Conservation (phyloP, 768 basidiomycete genomes). For the Macrocybe gigantea region DNA sequence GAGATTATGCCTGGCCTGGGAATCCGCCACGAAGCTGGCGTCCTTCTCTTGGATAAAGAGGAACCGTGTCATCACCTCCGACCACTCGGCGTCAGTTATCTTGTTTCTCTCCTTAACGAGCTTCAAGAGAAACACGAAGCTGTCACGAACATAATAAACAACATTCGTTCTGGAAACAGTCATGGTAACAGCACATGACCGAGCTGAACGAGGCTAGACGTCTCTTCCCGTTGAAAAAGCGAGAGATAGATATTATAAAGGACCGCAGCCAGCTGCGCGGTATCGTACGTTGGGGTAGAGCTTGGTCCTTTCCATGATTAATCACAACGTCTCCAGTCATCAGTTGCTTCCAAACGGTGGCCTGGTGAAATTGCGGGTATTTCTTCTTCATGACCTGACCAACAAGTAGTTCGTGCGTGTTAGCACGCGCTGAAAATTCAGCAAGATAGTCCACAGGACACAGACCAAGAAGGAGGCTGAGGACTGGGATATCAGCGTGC, state of each 20-base stretch:
- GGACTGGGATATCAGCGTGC: constrained; percentile 32
- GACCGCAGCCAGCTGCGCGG: constrained; percentile 26
- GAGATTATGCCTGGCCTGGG: constrained; percentile 38
- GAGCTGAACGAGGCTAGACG: constrained; percentile 10
- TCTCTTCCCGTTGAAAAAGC: constrained; percentile 38
- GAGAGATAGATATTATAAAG: constrained; percentile 36
- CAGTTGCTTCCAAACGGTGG: constrained; percentile 4
- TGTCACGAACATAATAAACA: constrained; percentile 41
- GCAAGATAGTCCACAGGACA: constrained; percentile 33
- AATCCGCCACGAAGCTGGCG: constrained; percentile 17
- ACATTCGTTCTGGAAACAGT: constrained; percentile 1
- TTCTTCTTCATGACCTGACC: background rate
- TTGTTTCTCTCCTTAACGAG: constrained; percentile 26
- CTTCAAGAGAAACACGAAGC: constrained; percentile 39
- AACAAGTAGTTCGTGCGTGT: constrained; percentile 30
- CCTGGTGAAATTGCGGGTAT: background rate
- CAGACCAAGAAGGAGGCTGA: constrained; percentile 37
- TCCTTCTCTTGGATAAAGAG: constrained; percentile 17
- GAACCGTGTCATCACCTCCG: constrained; percentile 28
- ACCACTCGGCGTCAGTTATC: constrained; percentile 33
- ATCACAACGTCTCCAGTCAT: background rate
- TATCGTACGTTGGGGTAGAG: constrained; percentile 17
- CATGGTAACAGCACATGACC: background rate
- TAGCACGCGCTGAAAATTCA: constrained; percentile 32
- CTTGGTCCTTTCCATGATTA: background rate